Percentiles rank a stretch among this genome's conserved stretches.
Conservation (phyloP, 2,329 filamentous ascomycete genomes). For the Pyrenochaeta sp. region DNA sequence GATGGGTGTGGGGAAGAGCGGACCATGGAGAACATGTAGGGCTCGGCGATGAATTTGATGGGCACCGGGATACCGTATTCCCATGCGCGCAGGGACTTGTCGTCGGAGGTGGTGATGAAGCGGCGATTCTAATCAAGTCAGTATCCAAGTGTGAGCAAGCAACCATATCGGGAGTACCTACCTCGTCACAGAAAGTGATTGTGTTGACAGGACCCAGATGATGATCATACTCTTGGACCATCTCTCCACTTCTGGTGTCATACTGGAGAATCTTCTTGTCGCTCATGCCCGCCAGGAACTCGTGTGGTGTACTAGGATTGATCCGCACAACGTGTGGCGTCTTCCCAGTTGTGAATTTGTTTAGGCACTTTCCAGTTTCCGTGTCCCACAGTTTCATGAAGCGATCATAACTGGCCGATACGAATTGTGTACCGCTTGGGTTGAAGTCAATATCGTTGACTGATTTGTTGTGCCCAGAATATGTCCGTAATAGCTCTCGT, state of each 20-base stretch:
- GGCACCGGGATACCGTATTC: conserved; percentile 98
- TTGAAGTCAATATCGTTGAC: conserved; percentile 92
- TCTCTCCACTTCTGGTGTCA: conserved; percentile 81
- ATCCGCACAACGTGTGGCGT: conserved; percentile 95
- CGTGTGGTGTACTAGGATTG: conserved; percentile 84
- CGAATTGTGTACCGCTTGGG: conserved; percentile 79
- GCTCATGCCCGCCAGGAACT: conserved; percentile 96
- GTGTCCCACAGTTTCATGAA: conserved; percentile 99
- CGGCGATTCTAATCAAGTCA: conserved; percentile 68
- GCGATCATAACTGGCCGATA: conserved; percentile 91
- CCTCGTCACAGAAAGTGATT: conserved; percentile 91
- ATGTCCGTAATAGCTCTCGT: conserved; percentile 88
- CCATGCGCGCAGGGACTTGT: conserved; percentile 95
- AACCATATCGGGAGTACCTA: conserved; percentile 4
- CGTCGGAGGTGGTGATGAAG: conserved; percentile 98
- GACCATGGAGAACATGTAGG: conserved; percentile 97
- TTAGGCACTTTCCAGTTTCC: conserved; percentile 87
- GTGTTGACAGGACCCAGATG: conserved; percentile 98
- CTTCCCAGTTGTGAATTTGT: conserved; percentile 90
- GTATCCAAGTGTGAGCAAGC: neutral
- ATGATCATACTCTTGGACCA: conserved; percentile 98
- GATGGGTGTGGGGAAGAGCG: conserved; percentile 84
- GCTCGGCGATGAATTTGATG: conserved; percentile 97
- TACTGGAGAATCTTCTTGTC: conserved; percentile 99
- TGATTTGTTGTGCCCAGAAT: conserved; percentile 87